These are phyloP conservation scores for Penicillium janthinellum DNA, from an alignment of 2,329 filamentous ascomycete genomes.

Conservation along the genomic window DNA sequence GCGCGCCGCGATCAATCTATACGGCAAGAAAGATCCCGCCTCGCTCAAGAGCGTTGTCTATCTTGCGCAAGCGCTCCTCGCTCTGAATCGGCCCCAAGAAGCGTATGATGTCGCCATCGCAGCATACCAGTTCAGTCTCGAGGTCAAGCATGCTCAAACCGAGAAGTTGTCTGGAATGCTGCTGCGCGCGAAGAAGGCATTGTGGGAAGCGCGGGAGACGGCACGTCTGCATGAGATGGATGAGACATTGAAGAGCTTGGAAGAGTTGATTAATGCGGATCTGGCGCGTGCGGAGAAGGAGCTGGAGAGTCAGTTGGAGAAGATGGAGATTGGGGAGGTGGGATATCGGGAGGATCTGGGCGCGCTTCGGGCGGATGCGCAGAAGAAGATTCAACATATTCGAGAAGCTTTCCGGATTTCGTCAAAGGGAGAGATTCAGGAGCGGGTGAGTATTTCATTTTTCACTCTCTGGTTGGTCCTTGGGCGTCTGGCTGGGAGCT, in stretches of 20 bases:
- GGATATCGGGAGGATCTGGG: conserved; percentile 70
- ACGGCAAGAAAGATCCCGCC: conserved; percentile 50
- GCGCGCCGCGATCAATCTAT: conserved; percentile 69
- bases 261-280: conserved; percentile 44
- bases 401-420: conserved; percentile 47
- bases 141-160: conserved; percentile 66
- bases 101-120: conserved; percentile 69
- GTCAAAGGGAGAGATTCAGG: conserved; percentile 44
- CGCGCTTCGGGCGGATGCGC: conserved; percentile 54
- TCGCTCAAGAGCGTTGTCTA: conserved; percentile 84
- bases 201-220: conserved; percentile 75
- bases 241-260: conserved; percentile 43
- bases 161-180: conserved; percentile 72
- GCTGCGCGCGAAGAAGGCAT: conserved; percentile 77
- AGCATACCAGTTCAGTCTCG: conserved; percentile 72
- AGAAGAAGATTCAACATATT: conserved; percentile 50
- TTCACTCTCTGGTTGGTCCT: background rate
- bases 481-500: background rate
- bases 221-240: conserved; percentile 49
- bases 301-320: conserved; percentile 38
- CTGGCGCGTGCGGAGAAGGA: conserved; percentile 40
- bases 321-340: conserved; percentile 55
- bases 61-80: conserved; percentile 80
- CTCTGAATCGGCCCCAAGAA: conserved; percentile 69
- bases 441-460: conserved; percentile 40